Evolutionary conservation across 2,329 filamentous ascomycete species (phyloP).

Genomic region (Neonectria faginata): DNA sequence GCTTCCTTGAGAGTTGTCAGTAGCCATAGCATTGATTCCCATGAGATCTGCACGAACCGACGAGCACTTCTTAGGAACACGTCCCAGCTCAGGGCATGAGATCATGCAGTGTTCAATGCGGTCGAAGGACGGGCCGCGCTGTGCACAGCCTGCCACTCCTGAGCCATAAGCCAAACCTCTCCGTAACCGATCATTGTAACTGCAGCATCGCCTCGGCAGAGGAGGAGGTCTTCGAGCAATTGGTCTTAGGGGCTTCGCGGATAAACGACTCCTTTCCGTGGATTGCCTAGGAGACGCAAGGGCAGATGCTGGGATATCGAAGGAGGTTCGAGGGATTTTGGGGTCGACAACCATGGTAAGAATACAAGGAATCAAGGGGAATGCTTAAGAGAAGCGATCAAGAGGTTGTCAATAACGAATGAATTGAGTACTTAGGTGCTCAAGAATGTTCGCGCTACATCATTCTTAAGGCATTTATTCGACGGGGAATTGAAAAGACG

Average conservation of each 20-base stretch:
- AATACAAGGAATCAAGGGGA: not conserved
- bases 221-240: not conserved
- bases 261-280: not conserved
- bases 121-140: conserved; percentile 7
- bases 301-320: not conserved
- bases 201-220: not conserved
- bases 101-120: conserved; percentile 17
- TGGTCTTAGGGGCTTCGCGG: not conserved
- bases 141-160: not conserved
- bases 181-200: not conserved
- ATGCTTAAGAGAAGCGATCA: not conserved
- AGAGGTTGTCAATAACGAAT: not conserved
- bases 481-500: not conserved
- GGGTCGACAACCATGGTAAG: not conserved
- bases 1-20: conserved; percentile 26
- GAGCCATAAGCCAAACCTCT: not conserved
- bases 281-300: not conserved
- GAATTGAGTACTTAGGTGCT: not conserved
- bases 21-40: not conserved
- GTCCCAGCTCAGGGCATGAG: conserved; percentile 35
- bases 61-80: conserved; percentile 8
- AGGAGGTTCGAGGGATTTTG: not conserved
- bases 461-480: not conserved
- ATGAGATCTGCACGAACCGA: not conserved
- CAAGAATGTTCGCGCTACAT: not conserved